Evolutionary conservation across 2,329 filamentous ascomycete genomes (phyloP), one percentile per base, ranked within the genome.

Genomic region (Beauveria rudraprayagi): DNA sequence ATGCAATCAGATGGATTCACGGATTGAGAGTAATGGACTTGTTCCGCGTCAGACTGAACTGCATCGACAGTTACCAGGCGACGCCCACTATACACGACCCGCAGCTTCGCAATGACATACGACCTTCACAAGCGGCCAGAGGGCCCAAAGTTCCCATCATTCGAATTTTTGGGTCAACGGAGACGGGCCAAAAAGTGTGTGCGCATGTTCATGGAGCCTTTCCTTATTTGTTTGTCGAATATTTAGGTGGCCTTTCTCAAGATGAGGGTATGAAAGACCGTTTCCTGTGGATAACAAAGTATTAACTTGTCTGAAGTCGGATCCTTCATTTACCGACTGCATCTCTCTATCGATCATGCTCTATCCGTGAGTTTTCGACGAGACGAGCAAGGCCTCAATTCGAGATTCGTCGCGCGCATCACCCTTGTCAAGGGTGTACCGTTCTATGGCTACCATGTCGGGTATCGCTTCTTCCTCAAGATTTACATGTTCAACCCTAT

Each of bases 191-290:
- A 75, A 97, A 95, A 71, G 91, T 97, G 17, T 97, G 94, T 76
- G 91, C 91, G 34, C 94, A 99, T 76, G 85, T 99, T 61, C 94
- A 97, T 74, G 94, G 95, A 63, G 92, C 91, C 24, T 92, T 99
- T 68, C 94, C 94, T 1, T 99, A 99, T 71, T 78, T 97, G n/a
- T 97, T 92, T 71, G 80, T 99, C 61, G 88, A 93, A 72, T 96
- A 96, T 72, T 78, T 82, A 53, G 92, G 90, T 24, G 83, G 82
- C 66, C 73, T 94, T 63, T 80, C 80, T 46, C 78, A 81, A 10
- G 82, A 89, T 64, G 82, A 87, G 71, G 89, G 90, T 92, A 74
- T 70, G 83, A 30, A 54, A 40, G 16, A 43, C 16, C 7, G 22
- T 30, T 17, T 26, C 28, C 24, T 26, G 9, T 51, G 22, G 22